Evolutionary conservation across 192 early-diverging fungal species (phyloP), one percentile per base, ranked within the genome.

Genomic region (Phycomyces blakesleeanus): DNA sequence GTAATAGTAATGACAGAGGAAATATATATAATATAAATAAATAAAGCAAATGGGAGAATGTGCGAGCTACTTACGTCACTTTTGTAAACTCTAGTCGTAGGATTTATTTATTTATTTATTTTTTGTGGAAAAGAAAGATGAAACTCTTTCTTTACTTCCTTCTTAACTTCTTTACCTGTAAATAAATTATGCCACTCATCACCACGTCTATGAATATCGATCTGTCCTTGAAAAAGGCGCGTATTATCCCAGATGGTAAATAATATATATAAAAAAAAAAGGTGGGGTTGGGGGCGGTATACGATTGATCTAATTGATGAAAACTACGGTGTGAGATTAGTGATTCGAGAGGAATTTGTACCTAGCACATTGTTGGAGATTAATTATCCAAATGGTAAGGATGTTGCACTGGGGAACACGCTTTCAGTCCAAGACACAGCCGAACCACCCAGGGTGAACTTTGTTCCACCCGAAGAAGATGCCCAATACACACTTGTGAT

Each of bases 141-240:
- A n/a, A n/a, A n/a, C 40, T 41, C 14, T 41, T 10, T 41, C 14
- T 41, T 41, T 41, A 10, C 40, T 41, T 41, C 40, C 12, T 47
- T 47, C 44, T 59, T 57, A 22, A 0, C n/a, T 41, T 44, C 40
- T 14, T 15, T 29, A 15, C 12, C 24, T 12, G 39, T 63, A 25
- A 16, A 15, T 55, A 14, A 47, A 76, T 27, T 11, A 82, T 82
- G 80, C 77, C 78, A 52, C 78, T 82, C 52, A 42, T 77, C 15
- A 79, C 75, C 57, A 54, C 64, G 27, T 57, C 64, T 12, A 65
- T 70, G 63, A 65, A 65, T 22, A 68, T 73, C 7, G 55, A 62
- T 26, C 14, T 55, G 16, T 65, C 75, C 24, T 50, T 82, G 42
- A 75, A 61, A 54, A 44, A 69, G 40, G 69, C 67, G 14, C 73